Conservation (phyloP, 2,329 filamentous ascomycete genomes). For the Aspergillus ibericus region DNA sequence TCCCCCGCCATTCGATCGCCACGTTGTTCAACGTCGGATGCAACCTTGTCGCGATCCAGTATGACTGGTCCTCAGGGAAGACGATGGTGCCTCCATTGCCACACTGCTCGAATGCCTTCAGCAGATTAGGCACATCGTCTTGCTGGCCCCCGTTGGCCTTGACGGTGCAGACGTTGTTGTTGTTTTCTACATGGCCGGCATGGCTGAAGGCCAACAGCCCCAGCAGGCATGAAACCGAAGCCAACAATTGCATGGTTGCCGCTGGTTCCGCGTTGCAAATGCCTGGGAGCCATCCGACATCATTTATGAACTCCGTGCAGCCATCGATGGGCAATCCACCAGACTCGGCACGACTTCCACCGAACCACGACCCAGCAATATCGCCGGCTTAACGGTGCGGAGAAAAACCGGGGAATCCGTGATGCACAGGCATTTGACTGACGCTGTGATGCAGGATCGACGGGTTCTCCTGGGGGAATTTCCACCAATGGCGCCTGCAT, state of each 20-base stretch:
- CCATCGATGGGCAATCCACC: background rate
- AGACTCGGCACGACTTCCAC: background rate
- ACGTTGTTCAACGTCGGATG: slow-evolving; percentile 54
- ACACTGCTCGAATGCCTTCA: slow-evolving; percentile 43
- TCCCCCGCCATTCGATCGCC: slow-evolving; percentile 53
- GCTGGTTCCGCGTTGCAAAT: background rate
- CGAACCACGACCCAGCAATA: background rate
- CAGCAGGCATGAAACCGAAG: background rate
- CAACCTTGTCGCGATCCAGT: slow-evolving; percentile 53
- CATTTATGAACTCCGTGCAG: background rate
- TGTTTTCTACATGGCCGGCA: slow-evolving; percentile 4
- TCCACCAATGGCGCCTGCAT: slow-evolving; percentile 17
- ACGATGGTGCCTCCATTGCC: slow-evolving; percentile 47
- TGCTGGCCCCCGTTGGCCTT: slow-evolving; percentile 37
- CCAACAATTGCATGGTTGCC: background rate
- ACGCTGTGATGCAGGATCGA: slow-evolving; percentile 2
- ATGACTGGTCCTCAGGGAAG: slow-evolving; percentile 53
- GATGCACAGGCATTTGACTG: background rate
- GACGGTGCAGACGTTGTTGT: slow-evolving; percentile 40
- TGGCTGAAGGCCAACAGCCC: slow-evolving; percentile 2
- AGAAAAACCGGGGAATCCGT: background rate
- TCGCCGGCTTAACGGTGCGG: background rate
- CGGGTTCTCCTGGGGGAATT: slow-evolving; percentile 1
- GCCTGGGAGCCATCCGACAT: background rate
- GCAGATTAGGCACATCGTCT: slow-evolving; percentile 45